Conservation (phyloP, 805 yeast species). For the Barnettozyma pratensis region DNA sequence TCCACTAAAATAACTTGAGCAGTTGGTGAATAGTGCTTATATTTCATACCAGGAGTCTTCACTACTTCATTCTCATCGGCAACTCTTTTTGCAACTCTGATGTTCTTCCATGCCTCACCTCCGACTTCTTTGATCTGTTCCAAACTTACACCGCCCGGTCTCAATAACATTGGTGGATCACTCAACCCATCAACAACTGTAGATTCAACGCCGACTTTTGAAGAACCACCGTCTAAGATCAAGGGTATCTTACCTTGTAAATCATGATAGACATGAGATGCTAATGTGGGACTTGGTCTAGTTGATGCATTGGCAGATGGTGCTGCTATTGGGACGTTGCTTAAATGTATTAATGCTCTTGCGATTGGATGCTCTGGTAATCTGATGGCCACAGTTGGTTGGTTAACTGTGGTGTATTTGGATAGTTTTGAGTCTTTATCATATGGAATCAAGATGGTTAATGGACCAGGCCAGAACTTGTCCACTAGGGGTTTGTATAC, state of each 20-base stretch:
- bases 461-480: slow-evolving; percentile 93
- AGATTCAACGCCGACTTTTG: slow-evolving; percentile 86
- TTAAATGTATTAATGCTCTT: slow-evolving; percentile 76
- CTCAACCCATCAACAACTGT: slow-evolving; percentile 91
- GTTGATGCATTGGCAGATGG: slow-evolving; percentile 98
- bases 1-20: slow-evolving; percentile 74
- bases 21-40: slow-evolving; percentile 88
- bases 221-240: slow-evolving; percentile 87
- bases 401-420: slow-evolving; percentile 75
- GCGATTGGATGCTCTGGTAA: slow-evolving; percentile 87
- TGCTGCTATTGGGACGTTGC: slow-evolving; percentile 91
- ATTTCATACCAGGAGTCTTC: slow-evolving; percentile 97
- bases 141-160: slow-evolving; percentile 91
- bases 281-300: slow-evolving; percentile 87
- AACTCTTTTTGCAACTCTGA: slow-evolving; percentile 58
- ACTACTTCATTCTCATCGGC: slow-evolving; percentile 67
- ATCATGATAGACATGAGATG: slow-evolving; percentile 81
- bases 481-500: slow-evolving; percentile 60
- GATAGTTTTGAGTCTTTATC: slow-evolving; percentile 49
- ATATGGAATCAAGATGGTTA: slow-evolving; percentile 77
- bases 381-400: slow-evolving; percentile 87
- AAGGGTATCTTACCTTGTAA: slow-evolving; percentile 73
- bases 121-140: slow-evolving; percentile 68
- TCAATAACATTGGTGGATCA: slow-evolving; percentile 75
- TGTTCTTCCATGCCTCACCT: slow-evolving; percentile 61